Conservation (phyloP, 2,329 filamentous ascomycete species). For the Penicillium expansum region DNA sequence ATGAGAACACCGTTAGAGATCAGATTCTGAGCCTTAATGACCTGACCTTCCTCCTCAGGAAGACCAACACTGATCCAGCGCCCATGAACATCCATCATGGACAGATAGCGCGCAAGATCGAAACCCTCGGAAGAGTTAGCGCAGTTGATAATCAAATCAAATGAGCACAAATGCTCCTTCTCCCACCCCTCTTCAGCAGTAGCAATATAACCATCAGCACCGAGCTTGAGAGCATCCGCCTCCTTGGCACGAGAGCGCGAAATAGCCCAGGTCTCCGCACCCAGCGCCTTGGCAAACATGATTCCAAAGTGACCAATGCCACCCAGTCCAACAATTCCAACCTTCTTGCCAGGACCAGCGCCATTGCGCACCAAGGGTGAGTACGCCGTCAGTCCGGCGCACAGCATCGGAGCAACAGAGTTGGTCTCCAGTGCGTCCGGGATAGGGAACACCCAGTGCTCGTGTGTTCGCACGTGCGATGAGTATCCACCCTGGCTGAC, state of each 20-base stretch:
- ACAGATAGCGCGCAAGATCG: conserved; percentile 64
- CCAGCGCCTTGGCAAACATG: conserved; percentile 66
- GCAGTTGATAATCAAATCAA: conserved; percentile 69
- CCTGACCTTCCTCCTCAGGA: conserved; percentile 71
- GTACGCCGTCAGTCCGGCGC: conserved; percentile 78
- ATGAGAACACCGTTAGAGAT: conserved; percentile 70
- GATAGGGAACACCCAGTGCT: conserved; percentile 69
- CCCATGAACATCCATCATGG: conserved; percentile 76
- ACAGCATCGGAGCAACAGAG: conserved; percentile 75
- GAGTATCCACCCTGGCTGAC: conserved; percentile 66
- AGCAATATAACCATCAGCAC: conserved; percentile 60
- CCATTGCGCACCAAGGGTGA: conserved; percentile 74
- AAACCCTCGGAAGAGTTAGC: conserved; percentile 72
- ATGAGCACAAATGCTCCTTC: conserved; percentile 53
- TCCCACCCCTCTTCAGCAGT: conserved; percentile 59
- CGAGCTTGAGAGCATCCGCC: conserved; percentile 58
- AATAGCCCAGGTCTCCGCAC: conserved; percentile 61
- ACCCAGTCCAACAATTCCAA: conserved; percentile 49
- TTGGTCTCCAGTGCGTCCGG: conserved; percentile 64
- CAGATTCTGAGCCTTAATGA: conserved; percentile 71
- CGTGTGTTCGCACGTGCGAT: conserved; percentile 68
- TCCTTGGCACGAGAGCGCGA: conserved; percentile 60
- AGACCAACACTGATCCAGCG: conserved; percentile 77
- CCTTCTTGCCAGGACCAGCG: conserved; percentile 61
- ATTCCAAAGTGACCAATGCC: conserved; percentile 71